phyloP scores from a whole-genome alignment of 106 monocot genomes.

The Platanthera guangdongensis region DNA sequence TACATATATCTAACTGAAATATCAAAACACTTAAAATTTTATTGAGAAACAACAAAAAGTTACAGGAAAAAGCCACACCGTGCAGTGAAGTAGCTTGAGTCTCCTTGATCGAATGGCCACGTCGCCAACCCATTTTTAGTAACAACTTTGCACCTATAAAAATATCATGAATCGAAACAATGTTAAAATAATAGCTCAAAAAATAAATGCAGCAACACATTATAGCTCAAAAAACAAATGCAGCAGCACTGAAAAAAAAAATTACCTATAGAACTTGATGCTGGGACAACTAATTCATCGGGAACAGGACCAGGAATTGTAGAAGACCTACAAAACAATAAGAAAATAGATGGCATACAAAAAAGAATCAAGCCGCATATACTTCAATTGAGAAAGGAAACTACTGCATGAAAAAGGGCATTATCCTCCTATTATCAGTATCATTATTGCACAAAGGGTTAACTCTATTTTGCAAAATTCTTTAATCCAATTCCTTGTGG shows the following conservation, averaged over 20 bases:
- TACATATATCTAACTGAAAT: no score
- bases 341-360: not conserved
- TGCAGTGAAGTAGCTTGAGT: slow-evolving; percentile 49
- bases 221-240: not conserved
- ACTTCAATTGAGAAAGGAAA: not conserved
- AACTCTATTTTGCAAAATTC: no score
- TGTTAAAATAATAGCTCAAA: not conserved
- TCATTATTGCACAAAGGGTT: not conserved
- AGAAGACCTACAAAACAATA: slow-evolving; percentile 60
- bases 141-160: slow-evolving; percentile 65
- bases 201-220: not conserved
- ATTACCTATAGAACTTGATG: slow-evolving; percentile 77
- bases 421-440: not conserved
- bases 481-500: no score
- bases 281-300: slow-evolving; percentile 84
- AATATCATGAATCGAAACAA: slow-evolving; percentile 1
- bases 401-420: not conserved
- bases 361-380: not conserved
- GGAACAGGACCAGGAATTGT: slow-evolving; percentile 93
- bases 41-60: not conserved
- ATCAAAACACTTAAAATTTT: not conserved
- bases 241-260: not conserved
- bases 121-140: slow-evolving; percentile 97
- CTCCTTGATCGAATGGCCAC: slow-evolving; percentile 74
- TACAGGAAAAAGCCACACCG: slow-evolving; percentile 36